A percentile compares a stretch with the other conserved stretches of the same genome.
These are phyloP conservation scores for Entelexis sorbosivorans DNA, from an alignment of 1,139 yeast species.

Conservation along the genomic window DNA sequence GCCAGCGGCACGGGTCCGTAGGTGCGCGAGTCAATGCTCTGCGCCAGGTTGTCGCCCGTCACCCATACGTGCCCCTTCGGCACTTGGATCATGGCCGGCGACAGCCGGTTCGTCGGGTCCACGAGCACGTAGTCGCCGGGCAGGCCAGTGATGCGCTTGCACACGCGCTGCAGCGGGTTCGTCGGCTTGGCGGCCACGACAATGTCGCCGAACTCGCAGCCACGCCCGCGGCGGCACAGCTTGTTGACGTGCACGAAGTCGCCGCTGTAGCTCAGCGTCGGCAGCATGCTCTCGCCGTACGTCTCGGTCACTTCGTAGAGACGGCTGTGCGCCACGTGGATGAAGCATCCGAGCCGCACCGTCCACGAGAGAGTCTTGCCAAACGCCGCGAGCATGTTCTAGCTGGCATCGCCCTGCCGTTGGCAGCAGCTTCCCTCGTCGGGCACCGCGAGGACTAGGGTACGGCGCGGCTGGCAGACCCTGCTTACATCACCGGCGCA, in stretches of 20 bases:
- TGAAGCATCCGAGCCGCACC: slow-evolving; percentile 53
- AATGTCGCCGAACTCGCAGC: slow-evolving; percentile 68
- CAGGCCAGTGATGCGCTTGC: slow-evolving; percentile 91
- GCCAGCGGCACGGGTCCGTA: slow-evolving; percentile 86
- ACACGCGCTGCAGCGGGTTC: slow-evolving; percentile 73
- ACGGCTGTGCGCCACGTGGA: slow-evolving; percentile 56
- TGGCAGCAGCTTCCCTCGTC: too few species aligned
- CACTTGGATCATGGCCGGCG: slow-evolving; percentile 36
- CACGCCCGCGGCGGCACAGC: slow-evolving; percentile 44
- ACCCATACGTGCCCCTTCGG: slow-evolving; percentile 89
- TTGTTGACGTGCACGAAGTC: slow-evolving; percentile 79
- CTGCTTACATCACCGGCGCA: not conserved
- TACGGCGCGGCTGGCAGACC: not conserved
- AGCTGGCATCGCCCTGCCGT: not conserved
- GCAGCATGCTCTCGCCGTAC: slow-evolving; percentile 90
- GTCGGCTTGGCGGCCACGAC: slow-evolving; percentile 86
- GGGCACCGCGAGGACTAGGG: not conserved
- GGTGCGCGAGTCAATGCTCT: slow-evolving; percentile 81
- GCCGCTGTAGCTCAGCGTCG: slow-evolving; percentile 62
- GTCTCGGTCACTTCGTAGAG: slow-evolving; percentile 72
- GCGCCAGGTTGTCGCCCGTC: slow-evolving; percentile 84
- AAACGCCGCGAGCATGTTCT: slow-evolving; percentile 4
- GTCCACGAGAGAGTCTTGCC: slow-evolving; percentile 27
- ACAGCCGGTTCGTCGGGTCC: slow-evolving; percentile 44
- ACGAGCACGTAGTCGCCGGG: slow-evolving; percentile 77